Conservation (phyloP, 2,329 filamentous ascomycete genomes). For the Claviceps sp. region DNA sequence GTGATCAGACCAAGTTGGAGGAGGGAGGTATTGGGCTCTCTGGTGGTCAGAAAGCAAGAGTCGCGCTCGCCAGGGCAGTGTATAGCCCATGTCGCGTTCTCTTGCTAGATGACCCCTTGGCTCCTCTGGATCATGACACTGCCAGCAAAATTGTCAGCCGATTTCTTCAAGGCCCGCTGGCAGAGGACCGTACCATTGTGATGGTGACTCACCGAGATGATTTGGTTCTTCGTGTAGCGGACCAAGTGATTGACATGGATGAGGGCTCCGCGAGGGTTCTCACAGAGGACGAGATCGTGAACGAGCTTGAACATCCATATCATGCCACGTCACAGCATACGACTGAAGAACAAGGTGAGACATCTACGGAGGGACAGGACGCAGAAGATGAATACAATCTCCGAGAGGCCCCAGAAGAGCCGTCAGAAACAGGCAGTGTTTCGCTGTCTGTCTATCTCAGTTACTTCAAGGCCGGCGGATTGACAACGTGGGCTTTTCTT, state of each 20-base stretch:
- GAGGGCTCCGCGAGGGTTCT: constrained; percentile 43
- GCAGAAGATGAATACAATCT: constrained; percentile 4
- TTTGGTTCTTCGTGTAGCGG: constrained; percentile 57
- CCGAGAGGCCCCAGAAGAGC: constrained; percentile 20
- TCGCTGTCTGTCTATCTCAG: constrained; percentile 67
- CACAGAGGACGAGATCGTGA: constrained; percentile 29
- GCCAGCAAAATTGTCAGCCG: constrained; percentile 48
- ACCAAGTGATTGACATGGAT: constrained; percentile 58
- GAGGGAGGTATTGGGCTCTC: constrained; percentile 51
- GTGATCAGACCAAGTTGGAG: constrained; percentile 45
- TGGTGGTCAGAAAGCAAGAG: constrained; percentile 49
- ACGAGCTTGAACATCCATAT: constrained; percentile 25
- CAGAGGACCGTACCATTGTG: constrained; percentile 55
- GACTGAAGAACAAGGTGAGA: constrained; percentile 11
- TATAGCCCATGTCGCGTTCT: constrained; percentile 45
- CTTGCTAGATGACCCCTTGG: constrained; percentile 49
- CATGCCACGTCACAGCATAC: constrained; percentile 12
- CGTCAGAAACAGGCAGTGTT: constrained; percentile 50
- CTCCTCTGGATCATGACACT: constrained; percentile 49
- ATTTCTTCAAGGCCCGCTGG: constrained; percentile 44
- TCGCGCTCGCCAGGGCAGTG: constrained; percentile 48
- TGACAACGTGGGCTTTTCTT: constrained; percentile 58
- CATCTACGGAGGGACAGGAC: constrained; percentile 19
- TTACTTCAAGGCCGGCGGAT: constrained; percentile 69
- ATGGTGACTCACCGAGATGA: constrained; percentile 72